These are phyloP conservation scores for Aspergillus hiratsukae DNA, from an alignment of 2,329 filamentous ascomycete species.

Conservation along the genomic window DNA sequence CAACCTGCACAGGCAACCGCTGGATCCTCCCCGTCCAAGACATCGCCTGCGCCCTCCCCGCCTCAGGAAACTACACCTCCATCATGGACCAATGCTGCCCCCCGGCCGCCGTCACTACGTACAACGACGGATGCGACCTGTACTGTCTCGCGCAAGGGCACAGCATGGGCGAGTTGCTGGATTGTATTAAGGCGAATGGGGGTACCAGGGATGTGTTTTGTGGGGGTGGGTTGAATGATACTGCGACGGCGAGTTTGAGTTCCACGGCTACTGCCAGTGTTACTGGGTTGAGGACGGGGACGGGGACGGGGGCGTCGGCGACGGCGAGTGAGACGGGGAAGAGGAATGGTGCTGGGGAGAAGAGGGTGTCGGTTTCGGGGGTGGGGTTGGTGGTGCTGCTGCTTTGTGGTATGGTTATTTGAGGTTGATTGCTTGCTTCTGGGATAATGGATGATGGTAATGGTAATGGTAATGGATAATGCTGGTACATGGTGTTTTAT, in stretches of 20 bases:
- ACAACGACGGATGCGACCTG: slow-evolving; percentile 47
- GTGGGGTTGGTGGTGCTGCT: not conserved
- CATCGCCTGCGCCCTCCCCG: slow-evolving; percentile 43
- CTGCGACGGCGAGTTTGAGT: slow-evolving; percentile 31
- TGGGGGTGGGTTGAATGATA: slow-evolving; percentile 34
- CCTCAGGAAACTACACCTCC: slow-evolving; percentile 38
- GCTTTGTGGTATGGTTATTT: not conserved
- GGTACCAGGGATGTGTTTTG: slow-evolving; percentile 44
- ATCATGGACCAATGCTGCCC: slow-evolving; percentile 47
- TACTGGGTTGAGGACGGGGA: slow-evolving; percentile 3
- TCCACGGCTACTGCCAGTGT: not conserved
- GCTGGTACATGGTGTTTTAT: too few relatives aligned
- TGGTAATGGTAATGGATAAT: too few relatives aligned
- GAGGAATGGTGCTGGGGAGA: not conserved
- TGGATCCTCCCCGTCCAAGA: slow-evolving; percentile 45
- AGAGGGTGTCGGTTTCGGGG: not conserved
- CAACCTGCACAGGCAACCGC: slow-evolving; percentile 24
- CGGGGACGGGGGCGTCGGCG: slow-evolving; percentile 6
- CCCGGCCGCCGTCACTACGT: slow-evolving; percentile 41
- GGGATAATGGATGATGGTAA: too few relatives aligned
- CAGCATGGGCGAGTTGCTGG: slow-evolving; percentile 29
- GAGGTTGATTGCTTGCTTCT: not conserved
- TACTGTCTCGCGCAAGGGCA: slow-evolving; percentile 48
- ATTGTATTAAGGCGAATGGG: slow-evolving; percentile 41
- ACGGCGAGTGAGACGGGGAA: not conserved